Conservation (phyloP, 768 basidiomycete genomes). For the Rhodocollybia butyracea region DNA sequence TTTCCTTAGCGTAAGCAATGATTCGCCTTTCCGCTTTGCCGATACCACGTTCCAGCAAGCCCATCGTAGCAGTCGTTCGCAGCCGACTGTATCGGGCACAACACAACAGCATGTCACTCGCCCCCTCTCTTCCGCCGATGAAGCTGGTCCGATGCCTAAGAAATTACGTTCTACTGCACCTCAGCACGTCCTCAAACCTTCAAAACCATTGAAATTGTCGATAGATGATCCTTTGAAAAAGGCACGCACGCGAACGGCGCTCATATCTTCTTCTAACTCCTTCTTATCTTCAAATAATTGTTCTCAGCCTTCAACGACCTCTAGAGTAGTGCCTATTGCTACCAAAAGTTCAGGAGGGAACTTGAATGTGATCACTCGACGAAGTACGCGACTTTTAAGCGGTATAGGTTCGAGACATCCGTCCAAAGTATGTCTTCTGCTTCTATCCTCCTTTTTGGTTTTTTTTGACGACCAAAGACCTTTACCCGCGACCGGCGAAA, state of each 20-base stretch:
- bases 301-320: constrained; percentile 60
- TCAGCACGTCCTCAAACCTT: constrained; percentile 49
- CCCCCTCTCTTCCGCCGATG: constrained; percentile 80
- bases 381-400: constrained; percentile 71
- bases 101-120: constrained; percentile 53
- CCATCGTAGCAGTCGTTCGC: constrained; percentile 43
- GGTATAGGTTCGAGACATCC: constrained; percentile 45
- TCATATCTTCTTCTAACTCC: constrained; percentile 1
- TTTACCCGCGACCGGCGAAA: constrained; percentile 58
- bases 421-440: constrained; percentile 46
- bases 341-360: constrained; percentile 46
- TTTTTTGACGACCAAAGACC: constrained; percentile 7
- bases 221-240: constrained; percentile 79
- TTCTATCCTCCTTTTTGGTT: background rate
- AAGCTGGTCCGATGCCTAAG: constrained; percentile 75
- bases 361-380: constrained; percentile 51
- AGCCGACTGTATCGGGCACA: constrained; percentile 34
- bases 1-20: constrained; percentile 49
- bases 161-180: constrained; percentile 64
- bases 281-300: constrained; percentile 18
- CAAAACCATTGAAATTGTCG: constrained; percentile 58
- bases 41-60: constrained; percentile 59
- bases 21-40: constrained; percentile 48
- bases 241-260: constrained; percentile 70
- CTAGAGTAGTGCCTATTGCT: constrained; percentile 44